Conservation (phyloP, 805 yeast species). For the Saccharomycopsis sp. region DNA sequence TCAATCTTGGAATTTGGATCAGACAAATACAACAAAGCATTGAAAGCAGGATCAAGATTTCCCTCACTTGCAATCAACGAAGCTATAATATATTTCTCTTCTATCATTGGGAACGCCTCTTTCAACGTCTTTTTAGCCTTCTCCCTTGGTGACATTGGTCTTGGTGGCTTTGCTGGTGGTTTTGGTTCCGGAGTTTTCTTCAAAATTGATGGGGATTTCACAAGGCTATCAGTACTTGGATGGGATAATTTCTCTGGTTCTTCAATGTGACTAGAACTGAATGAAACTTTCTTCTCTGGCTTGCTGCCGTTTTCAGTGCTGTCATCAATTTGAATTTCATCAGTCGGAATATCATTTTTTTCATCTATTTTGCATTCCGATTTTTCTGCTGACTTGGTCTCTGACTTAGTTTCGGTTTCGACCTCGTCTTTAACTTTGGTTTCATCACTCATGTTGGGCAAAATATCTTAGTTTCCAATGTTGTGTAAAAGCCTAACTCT, state of each 20-base stretch:
- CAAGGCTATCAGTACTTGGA: slow-evolving; percentile 10
- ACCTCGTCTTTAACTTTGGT: slow-evolving; percentile 20
- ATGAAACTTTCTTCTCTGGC: slow-evolving; percentile 16
- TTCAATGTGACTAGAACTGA: slow-evolving; percentile 25
- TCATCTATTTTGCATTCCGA: not conserved
- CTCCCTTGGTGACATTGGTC: slow-evolving; percentile 58
- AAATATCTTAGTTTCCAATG: too few relatives aligned
- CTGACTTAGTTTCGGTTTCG: slow-evolving; percentile 5
- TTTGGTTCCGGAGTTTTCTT: slow-evolving; percentile 14
- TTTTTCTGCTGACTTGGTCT: slow-evolving; percentile 14
- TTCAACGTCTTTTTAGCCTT: slow-evolving; percentile 51
- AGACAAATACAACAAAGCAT: slow-evolving; percentile 71
- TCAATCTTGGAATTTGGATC: slow-evolving; percentile 49
- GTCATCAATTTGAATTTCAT: slow-evolving; percentile 4
- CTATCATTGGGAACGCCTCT: slow-evolving; percentile 82
- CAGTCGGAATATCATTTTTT: not conserved
- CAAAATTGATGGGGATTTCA: slow-evolving; percentile 15
- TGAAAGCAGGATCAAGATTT: slow-evolving; percentile 76
- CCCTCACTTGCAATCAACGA: slow-evolving; percentile 83
- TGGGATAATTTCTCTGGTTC: slow-evolving; percentile 14
- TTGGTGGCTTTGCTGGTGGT: slow-evolving; percentile 44
- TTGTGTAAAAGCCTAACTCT: too few relatives aligned
- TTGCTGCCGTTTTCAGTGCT: slow-evolving; percentile 1
- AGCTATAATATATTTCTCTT: slow-evolving; percentile 64
- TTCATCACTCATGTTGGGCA: slow-evolving; percentile 4